These are phyloP conservation scores for Pseudozyma hubeiensis DNA, from an alignment of 1,284 basidiomycete genomes.

Conservation along the genomic window DNA sequence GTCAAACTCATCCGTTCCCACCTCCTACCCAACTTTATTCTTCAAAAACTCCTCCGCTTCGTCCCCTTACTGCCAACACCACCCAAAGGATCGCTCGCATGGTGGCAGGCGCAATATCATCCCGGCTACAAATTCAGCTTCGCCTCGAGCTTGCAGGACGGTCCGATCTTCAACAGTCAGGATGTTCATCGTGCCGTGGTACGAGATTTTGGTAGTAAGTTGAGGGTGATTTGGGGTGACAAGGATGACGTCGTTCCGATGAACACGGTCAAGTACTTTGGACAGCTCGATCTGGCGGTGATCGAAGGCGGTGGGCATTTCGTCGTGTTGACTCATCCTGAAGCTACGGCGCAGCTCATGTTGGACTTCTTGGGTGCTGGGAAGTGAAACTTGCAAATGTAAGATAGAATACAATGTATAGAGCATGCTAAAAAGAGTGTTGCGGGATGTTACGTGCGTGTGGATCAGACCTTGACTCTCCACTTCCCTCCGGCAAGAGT, in stretches of 20 bases:
- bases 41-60: constrained; percentile 25
- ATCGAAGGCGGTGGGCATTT: constrained; percentile 39
- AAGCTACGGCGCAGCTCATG: constrained; percentile 40
- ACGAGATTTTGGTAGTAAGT: constrained; percentile 19
- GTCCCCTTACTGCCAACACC: constrained; percentile 42
- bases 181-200: constrained; percentile 35
- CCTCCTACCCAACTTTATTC: constrained; percentile 29
- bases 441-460: too few species aligned
- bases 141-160: constrained; percentile 40
- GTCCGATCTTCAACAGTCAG: constrained; percentile 36
- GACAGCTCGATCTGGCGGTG: constrained; percentile 41
- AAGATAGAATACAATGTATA: constrained; percentile 1
- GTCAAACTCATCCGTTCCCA: constrained; percentile 44
- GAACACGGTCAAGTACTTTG: constrained; percentile 49
- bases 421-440: neutral
- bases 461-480: constrained; percentile 24
- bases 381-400: constrained; percentile 7
- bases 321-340: constrained; percentile 41
- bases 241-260: constrained; percentile 49
- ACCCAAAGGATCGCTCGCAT: constrained; percentile 33
- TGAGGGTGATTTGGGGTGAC: constrained; percentile 50
- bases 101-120: constrained; percentile 49
- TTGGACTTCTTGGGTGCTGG: constrained; percentile 40
- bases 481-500: constrained; percentile 22
- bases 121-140: constrained; percentile 48